phyloP scores from a whole-genome alignment of 164 flowering plant genomes.

The Liriodendron chinense region DNA sequence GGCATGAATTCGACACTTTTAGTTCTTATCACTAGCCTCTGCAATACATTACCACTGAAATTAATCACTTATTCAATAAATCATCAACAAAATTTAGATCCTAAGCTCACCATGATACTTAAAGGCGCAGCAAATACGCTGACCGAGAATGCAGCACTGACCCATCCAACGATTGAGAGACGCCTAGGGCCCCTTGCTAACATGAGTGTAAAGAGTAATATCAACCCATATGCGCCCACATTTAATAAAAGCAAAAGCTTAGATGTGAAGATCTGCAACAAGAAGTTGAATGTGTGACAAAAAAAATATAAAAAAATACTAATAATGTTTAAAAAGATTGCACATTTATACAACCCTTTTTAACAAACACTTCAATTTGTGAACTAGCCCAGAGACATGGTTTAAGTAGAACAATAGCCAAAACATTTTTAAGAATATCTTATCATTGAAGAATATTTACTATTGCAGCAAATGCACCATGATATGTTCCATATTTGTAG shows the following conservation, averaged over 20 bases:
- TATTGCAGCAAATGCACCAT: too few species aligned
- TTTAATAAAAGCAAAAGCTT: slow-evolving; percentile 48
- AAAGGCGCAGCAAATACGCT: slow-evolving; percentile 76
- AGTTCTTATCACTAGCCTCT: slow-evolving; percentile 66
- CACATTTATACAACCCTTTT: too few species aligned
- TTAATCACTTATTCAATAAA: too few species aligned
- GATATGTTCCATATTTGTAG: too few species aligned
- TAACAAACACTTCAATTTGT: too few species aligned
- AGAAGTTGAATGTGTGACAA: neutral
- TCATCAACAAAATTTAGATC: too few species aligned
- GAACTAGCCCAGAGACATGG: too few species aligned
- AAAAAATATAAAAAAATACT: neutral
- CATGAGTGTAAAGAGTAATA: slow-evolving; percentile 34
- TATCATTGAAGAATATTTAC: too few species aligned
- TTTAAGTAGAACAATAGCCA: too few species aligned
- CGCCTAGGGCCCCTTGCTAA: slow-evolving; percentile 22
- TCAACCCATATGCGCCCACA: slow-evolving; percentile 28
- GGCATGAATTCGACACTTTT: slow-evolving; percentile 84
- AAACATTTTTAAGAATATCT: too few species aligned
- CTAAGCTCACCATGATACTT: slow-evolving; percentile 54
- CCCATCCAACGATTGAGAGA: slow-evolving; percentile 53
- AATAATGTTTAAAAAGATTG: neutral
- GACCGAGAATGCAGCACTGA: slow-evolving; percentile 53
- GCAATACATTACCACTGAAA: slow-evolving; percentile 15
- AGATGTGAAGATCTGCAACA: slow-evolving; percentile 42